Evolutionary conservation across 768 basidiomycete genomes (phyloP), one percentile per base, ranked within the genome.

Genomic region (Xerocomellus dryophilus): DNA sequence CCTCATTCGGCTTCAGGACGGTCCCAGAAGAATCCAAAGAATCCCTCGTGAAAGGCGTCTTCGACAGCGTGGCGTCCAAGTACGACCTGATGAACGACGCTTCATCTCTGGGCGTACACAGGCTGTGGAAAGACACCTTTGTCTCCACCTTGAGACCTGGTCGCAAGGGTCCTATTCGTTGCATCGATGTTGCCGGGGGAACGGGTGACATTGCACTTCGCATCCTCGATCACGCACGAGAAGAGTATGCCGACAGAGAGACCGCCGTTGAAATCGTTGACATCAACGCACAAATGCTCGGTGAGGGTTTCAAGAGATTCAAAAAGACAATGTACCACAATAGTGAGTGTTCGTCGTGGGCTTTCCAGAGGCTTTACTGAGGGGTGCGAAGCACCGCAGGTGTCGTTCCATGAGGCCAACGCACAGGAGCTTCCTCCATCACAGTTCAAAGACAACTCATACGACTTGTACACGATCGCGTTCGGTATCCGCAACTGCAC

Each of bases 21-120:
- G 85, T 99, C 3, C 88, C 89, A 14, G 89, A 92, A 67, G 85
- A 89, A 32, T 70, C 79, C 34, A 99, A 99, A 68, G 96, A 98
- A 73, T 74, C 80, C 2, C 79, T 98, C 43, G 97, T 99, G 57
- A 92, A 90, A 64, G 82, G 81, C 59, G 95, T 99, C 47, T 99
- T 99, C 74, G 85, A 91, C 66, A 96, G 92, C 7, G 97, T 99
- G 53, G 94, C 97, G 40, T 88, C 91, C 34, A 88, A 82, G 42
- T 99, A 99, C 73, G 97, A 98, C 72, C 71, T 98, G 39, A 97
- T 99, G 96, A 99, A 99, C 77, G 97, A 98, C 67, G 92, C 94
- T n/a, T 90, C 94, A 71, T 98, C 97, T 4, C 73, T 98, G 57
- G 97, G 97, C 34, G 86, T 98, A 10, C 97, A 98, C 67, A 81